Evolutionary conservation across 345 rosid genomes (phyloP).

Genomic region (Citrus maxima): DNA sequence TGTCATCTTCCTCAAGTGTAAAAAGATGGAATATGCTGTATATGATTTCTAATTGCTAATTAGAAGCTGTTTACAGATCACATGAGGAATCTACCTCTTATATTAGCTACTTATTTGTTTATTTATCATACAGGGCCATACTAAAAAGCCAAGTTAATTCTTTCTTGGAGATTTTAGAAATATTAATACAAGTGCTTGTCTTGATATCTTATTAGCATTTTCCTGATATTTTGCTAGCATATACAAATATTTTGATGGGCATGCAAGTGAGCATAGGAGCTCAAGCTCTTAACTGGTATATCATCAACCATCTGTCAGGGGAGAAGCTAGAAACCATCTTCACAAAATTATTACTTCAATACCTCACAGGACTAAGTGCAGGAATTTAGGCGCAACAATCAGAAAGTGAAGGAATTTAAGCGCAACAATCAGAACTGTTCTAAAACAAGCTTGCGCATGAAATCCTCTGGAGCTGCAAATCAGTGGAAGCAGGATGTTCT

Average conservation of each 20-base stretch:
- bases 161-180: neutral
- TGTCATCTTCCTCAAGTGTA: neutral
- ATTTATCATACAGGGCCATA: no score
- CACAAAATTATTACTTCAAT: neutral
- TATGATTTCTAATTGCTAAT: neutral
- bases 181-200: neutral
- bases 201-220: neutral
- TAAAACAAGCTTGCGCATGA: conserved; percentile 41
- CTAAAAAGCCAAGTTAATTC: no score
- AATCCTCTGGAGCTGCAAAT: conserved; percentile 42
- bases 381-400: neutral
- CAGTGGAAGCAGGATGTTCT: neutral
- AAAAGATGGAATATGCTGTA: neutral
- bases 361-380: neutral
- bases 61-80: no score
- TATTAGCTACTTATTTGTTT: neutral
- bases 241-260: neutral
- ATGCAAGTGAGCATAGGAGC: neutral
- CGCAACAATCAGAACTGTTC: conserved; percentile 29
- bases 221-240: neutral
- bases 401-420: conserved; percentile 9
- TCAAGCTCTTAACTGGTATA: neutral
- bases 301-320: neutral
- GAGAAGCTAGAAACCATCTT: neutral
- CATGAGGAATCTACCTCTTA: neutral